phyloP scores from a whole-genome alignment of 1,139 yeast genomes.

The Sugiyamaella neomexicana region DNA sequence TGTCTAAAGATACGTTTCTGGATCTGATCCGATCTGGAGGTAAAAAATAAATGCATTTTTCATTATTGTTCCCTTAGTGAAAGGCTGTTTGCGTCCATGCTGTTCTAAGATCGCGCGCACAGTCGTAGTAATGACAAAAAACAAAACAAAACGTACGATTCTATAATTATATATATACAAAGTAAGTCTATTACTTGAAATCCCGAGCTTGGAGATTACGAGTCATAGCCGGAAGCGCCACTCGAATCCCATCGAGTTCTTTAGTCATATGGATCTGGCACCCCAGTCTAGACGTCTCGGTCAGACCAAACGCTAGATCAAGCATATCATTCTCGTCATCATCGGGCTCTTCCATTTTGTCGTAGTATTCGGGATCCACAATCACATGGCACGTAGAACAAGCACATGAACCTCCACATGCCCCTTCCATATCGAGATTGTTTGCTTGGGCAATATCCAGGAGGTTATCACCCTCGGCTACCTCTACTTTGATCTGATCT shows the following conservation, averaged over 20 bases:
- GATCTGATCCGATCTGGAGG: conserved; percentile 85
- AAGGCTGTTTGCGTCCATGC: too few relatives aligned
- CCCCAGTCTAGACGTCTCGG: conserved; percentile 89
- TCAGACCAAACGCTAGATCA: conserved; percentile 93
- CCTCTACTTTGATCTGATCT: conserved; percentile 74
- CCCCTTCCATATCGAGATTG: conserved; percentile 95
- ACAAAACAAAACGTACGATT: conserved; percentile 4
- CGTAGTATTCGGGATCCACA: conserved; percentile 92
- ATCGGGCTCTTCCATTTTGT: conserved; percentile 87
- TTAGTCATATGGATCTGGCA: conserved; percentile 90
- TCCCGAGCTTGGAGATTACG: conserved; percentile 82
- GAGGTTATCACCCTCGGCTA: conserved; percentile 86
- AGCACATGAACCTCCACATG: conserved; percentile 99
- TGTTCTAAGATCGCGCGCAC: too few relatives aligned
- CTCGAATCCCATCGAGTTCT: conserved; percentile 87
- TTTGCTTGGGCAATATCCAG: conserved; percentile 94
- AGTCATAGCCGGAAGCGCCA: conserved; percentile 98
- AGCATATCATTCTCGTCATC: conserved; percentile 99
- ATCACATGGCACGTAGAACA: conserved; percentile 97
- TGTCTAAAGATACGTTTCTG: conserved; percentile 85
- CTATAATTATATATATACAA: conserved; percentile 1
- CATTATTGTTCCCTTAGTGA: not conserved
- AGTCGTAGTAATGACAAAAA: too few relatives aligned
- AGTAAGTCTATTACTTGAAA: conserved; percentile 44
- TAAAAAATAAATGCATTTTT: conserved; percentile 38